These are phyloP conservation scores for Lunasporangiospora selenospora DNA, from an alignment of 192 early-diverging fungal species.

Conservation along the genomic window DNA sequence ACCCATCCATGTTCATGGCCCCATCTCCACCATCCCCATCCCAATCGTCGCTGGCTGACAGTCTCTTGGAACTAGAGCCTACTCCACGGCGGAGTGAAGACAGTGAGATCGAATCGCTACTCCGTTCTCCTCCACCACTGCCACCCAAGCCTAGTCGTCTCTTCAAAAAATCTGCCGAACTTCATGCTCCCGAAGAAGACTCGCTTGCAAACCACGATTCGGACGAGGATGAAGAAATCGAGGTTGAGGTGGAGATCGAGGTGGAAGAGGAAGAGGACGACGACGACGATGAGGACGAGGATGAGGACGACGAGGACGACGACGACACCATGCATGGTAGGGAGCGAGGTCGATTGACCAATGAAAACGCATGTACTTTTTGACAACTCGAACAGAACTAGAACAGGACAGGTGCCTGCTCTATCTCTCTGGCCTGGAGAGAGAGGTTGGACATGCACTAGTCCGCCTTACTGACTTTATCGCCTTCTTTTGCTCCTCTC, in stretches of 20 bases:
- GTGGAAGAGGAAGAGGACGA: constrained; percentile 20
- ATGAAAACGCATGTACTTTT: not conserved
- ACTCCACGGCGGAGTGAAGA: not conserved
- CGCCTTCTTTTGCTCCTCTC: too few relatives aligned
- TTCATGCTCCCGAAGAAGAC: constrained; percentile 4
- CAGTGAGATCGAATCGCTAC: constrained; percentile 11
- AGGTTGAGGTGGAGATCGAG: constrained; percentile 21
- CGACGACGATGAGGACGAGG: constrained; percentile 29
- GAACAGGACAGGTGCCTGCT: not conserved
- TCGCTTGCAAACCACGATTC: constrained; percentile 15
- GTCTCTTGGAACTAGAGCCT: not conserved
- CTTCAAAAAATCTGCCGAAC: constrained; percentile 6
- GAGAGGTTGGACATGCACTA: not conserved
- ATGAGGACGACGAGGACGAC: constrained; percentile 5
- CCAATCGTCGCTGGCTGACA: too few relatives aligned
- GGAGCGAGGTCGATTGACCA: not conserved
- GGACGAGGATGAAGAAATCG: constrained; percentile 17
- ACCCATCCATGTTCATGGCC: constrained; percentile 14
- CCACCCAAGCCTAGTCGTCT: constrained; percentile 57
- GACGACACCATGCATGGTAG: too few relatives aligned
- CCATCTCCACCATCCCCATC: not conserved
- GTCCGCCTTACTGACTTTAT: not conserved
- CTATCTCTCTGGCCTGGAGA: not conserved
- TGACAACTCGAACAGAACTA: not conserved
- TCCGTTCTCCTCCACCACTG: constrained; percentile 44